Evolutionary conservation across 371 early-diverging fungal genomes (phyloP).

Genomic region (Syncephalastrum sp.): DNA sequence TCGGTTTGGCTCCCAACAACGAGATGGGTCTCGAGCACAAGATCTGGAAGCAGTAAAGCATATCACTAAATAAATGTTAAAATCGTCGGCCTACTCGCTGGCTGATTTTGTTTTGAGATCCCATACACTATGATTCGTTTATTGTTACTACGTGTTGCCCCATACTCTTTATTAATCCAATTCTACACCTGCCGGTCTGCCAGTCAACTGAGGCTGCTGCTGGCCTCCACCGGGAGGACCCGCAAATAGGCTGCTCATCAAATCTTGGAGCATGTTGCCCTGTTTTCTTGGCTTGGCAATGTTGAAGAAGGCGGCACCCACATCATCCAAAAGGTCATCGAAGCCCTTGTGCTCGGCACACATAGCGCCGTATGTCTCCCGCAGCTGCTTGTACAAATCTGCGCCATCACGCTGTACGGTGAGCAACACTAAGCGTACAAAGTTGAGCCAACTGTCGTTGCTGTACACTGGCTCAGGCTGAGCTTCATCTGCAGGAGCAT

Average conservation of each 20-base stretch:
- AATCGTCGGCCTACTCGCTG: not conserved
- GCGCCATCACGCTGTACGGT: conserved; percentile 68
- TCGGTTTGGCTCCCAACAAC: conserved; percentile 89
- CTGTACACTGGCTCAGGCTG: conserved; percentile 38
- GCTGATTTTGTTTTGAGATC: too few relatives aligned
- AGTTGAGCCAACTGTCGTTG: conserved; percentile 67
- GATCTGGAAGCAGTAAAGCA: conserved; percentile 57
- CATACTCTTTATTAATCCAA: too few relatives aligned
- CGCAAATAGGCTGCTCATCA: conserved; percentile 72
- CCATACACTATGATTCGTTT: too few relatives aligned
- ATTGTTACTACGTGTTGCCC: too few relatives aligned
- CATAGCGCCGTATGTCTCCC: conserved; percentile 54
- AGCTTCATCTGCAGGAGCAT: conserved; percentile 38
- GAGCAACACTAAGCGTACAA: conserved; percentile 66
- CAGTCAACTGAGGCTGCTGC: too few relatives aligned
- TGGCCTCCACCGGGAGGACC: conserved; percentile 18
- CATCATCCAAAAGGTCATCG: conserved; percentile 73
- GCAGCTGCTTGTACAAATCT: conserved; percentile 55
- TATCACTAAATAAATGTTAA: not conserved
- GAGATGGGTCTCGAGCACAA: conserved; percentile 89
- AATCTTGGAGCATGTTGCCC: conserved; percentile 67
- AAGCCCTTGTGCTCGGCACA: conserved; percentile 35
- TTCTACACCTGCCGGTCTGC: too few relatives aligned
- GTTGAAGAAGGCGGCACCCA: conserved; percentile 83
- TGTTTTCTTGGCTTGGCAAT: conserved; percentile 68